Evolutionary conservation across 169 alveolate genomes (phyloP).

Genomic region (Cryptosporidium sp.): DNA sequence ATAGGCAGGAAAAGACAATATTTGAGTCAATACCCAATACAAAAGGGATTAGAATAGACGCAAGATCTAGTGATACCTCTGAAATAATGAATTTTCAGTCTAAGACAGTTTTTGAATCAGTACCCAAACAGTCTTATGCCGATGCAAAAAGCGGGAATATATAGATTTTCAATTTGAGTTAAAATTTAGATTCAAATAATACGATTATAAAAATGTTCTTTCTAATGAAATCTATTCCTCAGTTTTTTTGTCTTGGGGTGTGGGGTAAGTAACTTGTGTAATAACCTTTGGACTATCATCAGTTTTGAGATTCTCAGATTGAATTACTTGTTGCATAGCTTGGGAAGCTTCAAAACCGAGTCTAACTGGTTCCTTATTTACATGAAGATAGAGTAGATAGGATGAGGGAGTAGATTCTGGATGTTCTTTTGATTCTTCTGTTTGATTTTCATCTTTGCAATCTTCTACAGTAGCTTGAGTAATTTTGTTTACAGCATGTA

Average conservation of each 20-base stretch:
- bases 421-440: neutral
- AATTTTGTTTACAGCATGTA: conserved; percentile 65
- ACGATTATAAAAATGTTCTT: neutral
- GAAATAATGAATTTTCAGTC: neutral
- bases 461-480: neutral
- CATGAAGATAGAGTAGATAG: conserved; percentile 53
- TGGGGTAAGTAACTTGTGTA: conserved; percentile 46
- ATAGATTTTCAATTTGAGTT: neutral
- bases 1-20: conserved; percentile 25
- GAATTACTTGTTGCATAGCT: conserved; percentile 45
- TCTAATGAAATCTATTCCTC: neutral
- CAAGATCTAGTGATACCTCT: conserved; percentile 14
- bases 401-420: neutral
- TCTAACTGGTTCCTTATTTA: conserved; percentile 58
- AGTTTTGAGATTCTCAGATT: conserved; percentile 3
- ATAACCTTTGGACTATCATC: conserved; percentile 8
- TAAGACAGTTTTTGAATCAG: conserved; percentile 36
- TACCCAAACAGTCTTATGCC: conserved; percentile 57
- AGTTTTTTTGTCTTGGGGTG: neutral
- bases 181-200: neutral
- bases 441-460: neutral
- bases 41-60: conserved; percentile 23
- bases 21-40: conserved; percentile 44
- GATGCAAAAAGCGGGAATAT: conserved; percentile 49
- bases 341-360: conserved; percentile 51